A percentile compares a stretch with the other conserved stretches of the same genome.
Evolutionary conservation across 2,329 filamentous ascomycete species (phyloP).

Genomic region (Diaporthe vexans): DNA sequence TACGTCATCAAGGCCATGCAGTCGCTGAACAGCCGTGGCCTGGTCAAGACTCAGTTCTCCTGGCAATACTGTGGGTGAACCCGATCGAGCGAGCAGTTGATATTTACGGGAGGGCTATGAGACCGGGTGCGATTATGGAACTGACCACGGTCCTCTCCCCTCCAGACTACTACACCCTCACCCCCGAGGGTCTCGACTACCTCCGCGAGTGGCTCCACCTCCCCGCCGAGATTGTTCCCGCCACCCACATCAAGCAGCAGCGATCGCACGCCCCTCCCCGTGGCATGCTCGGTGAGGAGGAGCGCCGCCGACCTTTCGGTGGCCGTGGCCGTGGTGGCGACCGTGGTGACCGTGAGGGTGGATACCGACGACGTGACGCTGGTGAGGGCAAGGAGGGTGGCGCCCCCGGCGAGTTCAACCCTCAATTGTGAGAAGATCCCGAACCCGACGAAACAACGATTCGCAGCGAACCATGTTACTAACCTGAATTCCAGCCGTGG

Average conservation of each 20-base stretch:
- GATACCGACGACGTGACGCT: slow-evolving; percentile 92
- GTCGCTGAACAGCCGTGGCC: slow-evolving; percentile 97
- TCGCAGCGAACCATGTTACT: slow-evolving; percentile 54
- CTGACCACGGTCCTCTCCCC: slow-evolving; percentile 14
- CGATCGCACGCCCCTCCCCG: slow-evolving; percentile 97
- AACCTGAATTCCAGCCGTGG: slow-evolving; percentile 72
- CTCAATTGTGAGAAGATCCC: slow-evolving; percentile 78
- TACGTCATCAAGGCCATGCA: slow-evolving; percentile 99
- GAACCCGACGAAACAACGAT: slow-evolving; percentile 32
- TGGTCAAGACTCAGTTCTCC: slow-evolving; percentile 99
- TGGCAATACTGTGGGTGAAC: slow-evolving; percentile 83
- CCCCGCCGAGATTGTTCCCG: slow-evolving; percentile 98
- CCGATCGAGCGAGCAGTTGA: slow-evolving; percentile 7
- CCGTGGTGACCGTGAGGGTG: slow-evolving; percentile 88
- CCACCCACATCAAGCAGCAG: slow-evolving; percentile 99
- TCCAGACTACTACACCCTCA: slow-evolving; percentile 98
- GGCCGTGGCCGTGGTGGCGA: slow-evolving; percentile 78
- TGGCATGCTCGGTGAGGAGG: slow-evolving; percentile 94
- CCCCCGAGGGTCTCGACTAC: slow-evolving; percentile 99
- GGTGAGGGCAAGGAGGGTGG: slow-evolving; percentile 91
- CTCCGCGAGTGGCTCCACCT: slow-evolving; percentile 99
- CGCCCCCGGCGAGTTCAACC: slow-evolving; percentile 92
- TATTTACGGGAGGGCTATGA: background rate
- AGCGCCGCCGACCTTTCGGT: slow-evolving; percentile 82
- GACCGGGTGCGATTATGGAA: background rate